phyloP scores from a whole-genome alignment of 805 yeast genomes.

The Hanseniaspora meyeri region DNA sequence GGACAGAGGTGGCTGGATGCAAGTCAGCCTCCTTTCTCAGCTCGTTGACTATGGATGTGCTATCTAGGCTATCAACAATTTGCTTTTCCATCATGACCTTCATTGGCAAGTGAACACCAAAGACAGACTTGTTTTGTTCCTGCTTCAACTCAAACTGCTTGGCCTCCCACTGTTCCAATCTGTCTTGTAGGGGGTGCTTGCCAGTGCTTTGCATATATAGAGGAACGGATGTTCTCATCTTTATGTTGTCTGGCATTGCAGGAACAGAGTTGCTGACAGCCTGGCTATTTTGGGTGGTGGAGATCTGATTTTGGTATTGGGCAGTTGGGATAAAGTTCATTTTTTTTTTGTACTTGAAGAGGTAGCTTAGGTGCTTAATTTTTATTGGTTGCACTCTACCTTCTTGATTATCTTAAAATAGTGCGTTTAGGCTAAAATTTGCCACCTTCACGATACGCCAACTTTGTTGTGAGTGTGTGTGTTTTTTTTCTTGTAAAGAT shows the following conservation, averaged over 20 bases:
- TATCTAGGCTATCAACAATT: slow-evolving; percentile 54
- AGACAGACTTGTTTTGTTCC: slow-evolving; percentile 68
- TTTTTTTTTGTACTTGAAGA: too few species aligned
- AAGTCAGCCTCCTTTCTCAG: slow-evolving; percentile 24
- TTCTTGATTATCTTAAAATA: not conserved
- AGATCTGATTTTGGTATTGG: slow-evolving; percentile 35
- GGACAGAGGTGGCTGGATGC: slow-evolving; percentile 46
- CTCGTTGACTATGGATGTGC: slow-evolving; percentile 7
- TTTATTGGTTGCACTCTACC: too few species aligned
- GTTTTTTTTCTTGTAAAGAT: too few species aligned
- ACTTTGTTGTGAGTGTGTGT: not conserved
- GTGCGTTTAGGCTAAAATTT: slow-evolving; percentile 9
- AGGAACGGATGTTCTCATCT: slow-evolving; percentile 47
- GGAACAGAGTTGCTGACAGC: slow-evolving; percentile 52
- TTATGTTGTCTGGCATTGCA: slow-evolving; percentile 55
- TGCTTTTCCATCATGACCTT: slow-evolving; percentile 79
- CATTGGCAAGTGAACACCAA: slow-evolving; percentile 91
- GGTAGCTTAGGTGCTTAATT: too few species aligned
- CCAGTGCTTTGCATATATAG: slow-evolving; percentile 38
- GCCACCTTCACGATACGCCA: not conserved
- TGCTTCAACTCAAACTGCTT: slow-evolving; percentile 57
- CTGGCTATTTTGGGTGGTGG: slow-evolving; percentile 40
- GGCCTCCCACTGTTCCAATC: slow-evolving; percentile 68
- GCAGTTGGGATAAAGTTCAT: slow-evolving; percentile 46
- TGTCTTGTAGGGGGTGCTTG: slow-evolving; percentile 75